Conservation (phyloP, 139 green algal species). For the Diplosphaera chodatii region DNA sequence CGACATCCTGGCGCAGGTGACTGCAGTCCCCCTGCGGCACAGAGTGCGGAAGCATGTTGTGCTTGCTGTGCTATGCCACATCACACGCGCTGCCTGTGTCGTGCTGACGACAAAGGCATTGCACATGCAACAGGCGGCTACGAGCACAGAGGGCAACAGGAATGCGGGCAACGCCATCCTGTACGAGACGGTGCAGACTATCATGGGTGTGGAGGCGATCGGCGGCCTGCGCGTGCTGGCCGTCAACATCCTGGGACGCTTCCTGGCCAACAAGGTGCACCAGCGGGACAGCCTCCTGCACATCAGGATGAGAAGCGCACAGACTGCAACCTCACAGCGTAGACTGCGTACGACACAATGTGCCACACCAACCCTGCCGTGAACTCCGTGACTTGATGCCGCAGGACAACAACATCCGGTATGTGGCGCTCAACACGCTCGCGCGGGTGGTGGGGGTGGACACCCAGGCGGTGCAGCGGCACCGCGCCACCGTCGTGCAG, state of each 20-base stretch:
- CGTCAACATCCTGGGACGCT: slow-evolving; percentile 95
- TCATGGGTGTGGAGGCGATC: slow-evolving; percentile 90
- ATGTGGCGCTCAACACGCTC: slow-evolving; percentile 95
- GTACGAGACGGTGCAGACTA: slow-evolving; percentile 91
- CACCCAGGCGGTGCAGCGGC: slow-evolving; percentile 89
- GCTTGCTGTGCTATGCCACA: not conserved
- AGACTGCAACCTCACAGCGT: too few relatives aligned
- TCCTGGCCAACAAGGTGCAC: slow-evolving; percentile 28
- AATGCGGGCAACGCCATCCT: slow-evolving; percentile 93
- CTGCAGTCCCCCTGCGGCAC: too few relatives aligned
- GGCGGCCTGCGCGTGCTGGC: slow-evolving; percentile 90
- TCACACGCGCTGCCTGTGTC: not conserved
- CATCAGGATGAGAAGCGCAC: too few relatives aligned
- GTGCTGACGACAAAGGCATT: not conserved
- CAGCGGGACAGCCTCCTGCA: too few relatives aligned
- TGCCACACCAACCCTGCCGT: too few relatives aligned
- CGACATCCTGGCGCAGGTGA: slow-evolving; percentile 87
- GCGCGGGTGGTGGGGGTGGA: slow-evolving; percentile 78
- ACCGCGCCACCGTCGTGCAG: slow-evolving; percentile 92
- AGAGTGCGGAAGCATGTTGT: not conserved
- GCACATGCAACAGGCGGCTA: slow-evolving; percentile 81
- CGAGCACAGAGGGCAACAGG: slow-evolving; percentile 75
- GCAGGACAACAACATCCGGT: slow-evolving; percentile 90
- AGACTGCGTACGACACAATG: too few relatives aligned
- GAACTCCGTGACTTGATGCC: too few relatives aligned